Evolutionary conservation across 495 filamentous ascomycete genomes (phyloP).

Genomic region (Hypoxylon lienhwacheense): DNA sequence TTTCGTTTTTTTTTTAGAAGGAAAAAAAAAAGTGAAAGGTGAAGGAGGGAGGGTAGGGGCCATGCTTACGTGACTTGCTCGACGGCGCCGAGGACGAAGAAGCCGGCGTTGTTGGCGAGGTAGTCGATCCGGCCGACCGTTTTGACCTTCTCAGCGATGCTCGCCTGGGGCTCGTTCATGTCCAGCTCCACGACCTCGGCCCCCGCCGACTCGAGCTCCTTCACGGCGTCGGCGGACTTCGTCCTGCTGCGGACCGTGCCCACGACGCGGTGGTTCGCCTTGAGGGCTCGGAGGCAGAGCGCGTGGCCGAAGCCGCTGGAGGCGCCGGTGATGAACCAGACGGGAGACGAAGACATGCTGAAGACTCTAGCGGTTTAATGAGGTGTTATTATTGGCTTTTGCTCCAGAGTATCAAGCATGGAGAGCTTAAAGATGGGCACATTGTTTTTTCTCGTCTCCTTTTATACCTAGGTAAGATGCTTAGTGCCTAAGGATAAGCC

Average conservation of each 20-base stretch:
- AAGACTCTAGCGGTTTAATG: too few relatives aligned
- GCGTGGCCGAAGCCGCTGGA: slow-evolving; percentile 56
- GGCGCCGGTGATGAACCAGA: slow-evolving; percentile 56
- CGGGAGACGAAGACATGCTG: slow-evolving; percentile 23
- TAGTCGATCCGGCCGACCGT: slow-evolving; percentile 51
- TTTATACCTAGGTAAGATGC: neutral
- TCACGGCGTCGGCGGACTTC: slow-evolving; percentile 17
- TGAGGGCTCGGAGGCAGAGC: slow-evolving; percentile 48
- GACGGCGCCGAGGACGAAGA: slow-evolving; percentile 45
- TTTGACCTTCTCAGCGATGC: slow-evolving; percentile 42
- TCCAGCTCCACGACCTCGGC: slow-evolving; percentile 46
- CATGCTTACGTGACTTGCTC: slow-evolving; percentile 44
- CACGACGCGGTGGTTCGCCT: slow-evolving; percentile 47
- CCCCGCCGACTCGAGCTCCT: slow-evolving; percentile 31
- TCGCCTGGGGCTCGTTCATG: slow-evolving; percentile 39
- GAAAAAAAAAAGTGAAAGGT: neutral
- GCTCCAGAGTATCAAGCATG: too few relatives aligned
- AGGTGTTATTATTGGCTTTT: too few relatives aligned
- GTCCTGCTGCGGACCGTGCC: slow-evolving; percentile 48
- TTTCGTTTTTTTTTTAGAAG: too few relatives aligned
- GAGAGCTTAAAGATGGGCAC: too few relatives aligned
- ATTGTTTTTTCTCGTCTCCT: too few relatives aligned
- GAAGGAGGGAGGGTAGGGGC: neutral
- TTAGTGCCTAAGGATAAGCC: too few relatives aligned
- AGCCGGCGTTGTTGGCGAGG: slow-evolving; percentile 55